Evolutionary conservation across 2,329 filamentous ascomycete genomes (phyloP), one percentile per base, ranked within the genome.

Genomic region (Aspergillus costaricaensis): DNA sequence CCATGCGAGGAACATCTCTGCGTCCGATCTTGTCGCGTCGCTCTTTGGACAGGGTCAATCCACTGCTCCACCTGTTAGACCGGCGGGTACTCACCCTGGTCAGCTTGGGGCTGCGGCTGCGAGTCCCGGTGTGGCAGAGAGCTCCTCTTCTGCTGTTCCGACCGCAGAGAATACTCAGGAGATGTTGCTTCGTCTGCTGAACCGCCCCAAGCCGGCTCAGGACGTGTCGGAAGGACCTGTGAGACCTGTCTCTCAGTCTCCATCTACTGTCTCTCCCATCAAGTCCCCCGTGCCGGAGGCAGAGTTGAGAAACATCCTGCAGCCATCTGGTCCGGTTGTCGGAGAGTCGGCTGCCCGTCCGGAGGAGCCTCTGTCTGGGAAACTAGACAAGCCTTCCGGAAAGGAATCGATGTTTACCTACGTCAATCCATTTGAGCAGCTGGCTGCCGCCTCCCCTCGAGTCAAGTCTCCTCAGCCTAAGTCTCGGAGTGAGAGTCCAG

Each of bases 151-250:
- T 19, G 60, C 69, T 48, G 60, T 70, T 36, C 69, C 72, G 50
- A 41, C 85, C 83, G 77, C 80, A 76, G 83, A 86, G 50, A 89
- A 92, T 74, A 91, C 92, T 4, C 91, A 96, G 76, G 88, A 94
- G 65, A 91, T 95, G 72, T 82, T 99, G 51, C 86, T 98, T 63
- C 90, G 91, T 68, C 82, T 98, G 60, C 84, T 99, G 65, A 95
- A 92, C 71, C 88, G 90, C 52, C 88, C 90, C 55, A 92, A 74
- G 49, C 65, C 71, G 30, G 66, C 62, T 12, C 63, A 68, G 27
- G 57, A 75, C 68, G 69, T 67, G 30, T 56, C 65, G 1, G 62
- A 76, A 14, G 64, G 63, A 17, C 50, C 64, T 10, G 58, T 63
- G 30, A 67, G 66, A 48, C 52, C 68, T 36, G 65, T 67, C 14